Evolutionary conservation across 2,329 filamentous ascomycete species (phyloP), one percentile per base, ranked within the genome.

Genomic region (Talaromyces atroroseus): DNA sequence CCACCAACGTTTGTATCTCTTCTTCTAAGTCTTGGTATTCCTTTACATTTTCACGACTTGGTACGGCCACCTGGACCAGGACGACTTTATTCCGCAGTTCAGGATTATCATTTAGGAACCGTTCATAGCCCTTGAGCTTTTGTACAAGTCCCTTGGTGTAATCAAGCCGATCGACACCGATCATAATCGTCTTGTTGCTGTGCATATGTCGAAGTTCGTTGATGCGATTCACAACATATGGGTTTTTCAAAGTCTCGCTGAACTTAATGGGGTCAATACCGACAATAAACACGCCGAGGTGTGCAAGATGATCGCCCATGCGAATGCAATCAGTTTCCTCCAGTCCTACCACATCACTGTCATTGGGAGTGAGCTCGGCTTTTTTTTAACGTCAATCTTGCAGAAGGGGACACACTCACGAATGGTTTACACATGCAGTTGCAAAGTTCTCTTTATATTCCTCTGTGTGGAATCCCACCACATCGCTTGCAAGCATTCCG

Each of bases 121-220:
- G 86, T 69, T 96, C 92, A 50, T 96, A 85, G 0, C 92, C 92
- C 66, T 95, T 90, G 4, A 96, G 78, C 71, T 96, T 96, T 73
- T 96, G 92, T 0, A 90, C 90, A 6, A 96, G 89, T 57, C 92
- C 92, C 75, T 96, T 96, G 82, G 96, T 96, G 72, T 96, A 95
- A 73, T 96, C 92, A 47, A 96, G 81, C 38, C 92, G 86, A 70
- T 96, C 92, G 45, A 96, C 91, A 59, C 92, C 92, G 38, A 96
- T 89, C 58, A 96, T 92, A 59, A 96, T 81, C 75, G 92, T 95
- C 62, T 92, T 86, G 40, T 89, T 90, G 60, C 92, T 84, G 66
- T 96, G 96, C 70, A 91, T 91, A 66, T 86, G 85, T 65, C 86
- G 83, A 1, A 96, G 79, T 0, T 85, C 82, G 4, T 83, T 82